These are phyloP conservation scores for Arthrobotrys sphaeroides DNA, from an alignment of 2,329 filamentous ascomycete genomes.

Conservation along the genomic window DNA sequence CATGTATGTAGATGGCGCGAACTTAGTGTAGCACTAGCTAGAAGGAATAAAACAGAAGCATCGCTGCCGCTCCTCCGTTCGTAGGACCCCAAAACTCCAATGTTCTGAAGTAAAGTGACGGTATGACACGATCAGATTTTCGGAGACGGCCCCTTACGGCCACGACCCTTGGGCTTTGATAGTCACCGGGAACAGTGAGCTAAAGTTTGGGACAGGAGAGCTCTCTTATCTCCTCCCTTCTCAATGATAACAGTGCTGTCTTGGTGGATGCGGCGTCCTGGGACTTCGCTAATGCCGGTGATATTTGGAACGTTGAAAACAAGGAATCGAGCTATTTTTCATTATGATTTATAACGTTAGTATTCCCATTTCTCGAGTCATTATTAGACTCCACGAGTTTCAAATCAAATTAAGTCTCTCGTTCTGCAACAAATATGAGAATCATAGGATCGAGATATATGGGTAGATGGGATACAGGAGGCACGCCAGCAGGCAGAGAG, in stretches of 20 bases:
- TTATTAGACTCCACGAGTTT: not conserved
- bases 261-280: not conserved
- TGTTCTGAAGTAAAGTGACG: not conserved
- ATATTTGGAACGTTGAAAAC: constrained; percentile 13
- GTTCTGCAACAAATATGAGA: not conserved
- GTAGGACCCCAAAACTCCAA: too few species aligned
- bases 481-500: not conserved
- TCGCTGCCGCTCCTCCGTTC: too few species aligned
- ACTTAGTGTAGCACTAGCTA: not conserved
- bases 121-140: not conserved
- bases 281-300: not conserved
- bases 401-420: not conserved
- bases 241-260: constrained; percentile 4
- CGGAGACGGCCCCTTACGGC: not conserved
- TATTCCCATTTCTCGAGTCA: not conserved
- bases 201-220: not conserved
- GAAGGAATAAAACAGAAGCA: not conserved
- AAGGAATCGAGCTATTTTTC: constrained; percentile 13
- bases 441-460: not conserved
- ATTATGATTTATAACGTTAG: not conserved
- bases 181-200: not conserved
- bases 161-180: not conserved
- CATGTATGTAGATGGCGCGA: not conserved
- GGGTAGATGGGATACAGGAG: too few species aligned
- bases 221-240: constrained; percentile 15